Evolutionary conservation across 495 filamentous ascomycete genomes (phyloP), one percentile per base, ranked within the genome.

Genomic region (Xylaria acuta): DNA sequence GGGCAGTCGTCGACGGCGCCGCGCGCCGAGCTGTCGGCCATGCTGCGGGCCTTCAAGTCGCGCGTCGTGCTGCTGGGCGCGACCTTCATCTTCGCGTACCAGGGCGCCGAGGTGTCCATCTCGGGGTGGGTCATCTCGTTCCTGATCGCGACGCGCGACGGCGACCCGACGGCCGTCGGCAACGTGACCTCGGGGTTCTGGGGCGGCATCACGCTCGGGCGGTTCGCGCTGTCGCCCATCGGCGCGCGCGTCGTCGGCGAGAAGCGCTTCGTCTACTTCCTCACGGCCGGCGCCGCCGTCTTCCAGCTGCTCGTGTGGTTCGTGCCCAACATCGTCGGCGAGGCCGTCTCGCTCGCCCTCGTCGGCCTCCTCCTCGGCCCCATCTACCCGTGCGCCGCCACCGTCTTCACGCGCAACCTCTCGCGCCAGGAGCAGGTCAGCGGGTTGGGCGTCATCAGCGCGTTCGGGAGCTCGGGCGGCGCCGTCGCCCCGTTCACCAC

Each of bases 181-280:
- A 95, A 94, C 77, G 93, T 95, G 4, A 94, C 92, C 27, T 84
- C 92, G 0, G 93, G 93, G 5, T 97, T 95, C 80, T 95, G 93
- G 93, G 92, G 80, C 11, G 92, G 93, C 56, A 92, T 97, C 70
- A 93, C 91, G 4, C 75, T 92, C 0, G 93, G 93, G 1, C 86
- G 93, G 2, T 91, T 95, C 77, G 70, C 89, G 3, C 84, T 96
- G 47, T 87, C 88, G 14, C 87, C 89, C 25, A 82, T 89, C 0
- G 90, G 92, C 0, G 85, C 88, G 68, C 83, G 82, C 9, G 72
- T 94, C 9, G 72, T 94, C 25, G 93, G 92, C 34, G 92, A 95
- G 80, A 91, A 89, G 74, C 64, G 75, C 1, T 89, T 91, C 76
- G 91, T 95, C 20, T 86, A 89, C 72, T 73, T 82, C 16, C 84